phyloP scores from a whole-genome alignment of 2,329 filamentous ascomycete genomes.

The Claviceps sp. region DNA sequence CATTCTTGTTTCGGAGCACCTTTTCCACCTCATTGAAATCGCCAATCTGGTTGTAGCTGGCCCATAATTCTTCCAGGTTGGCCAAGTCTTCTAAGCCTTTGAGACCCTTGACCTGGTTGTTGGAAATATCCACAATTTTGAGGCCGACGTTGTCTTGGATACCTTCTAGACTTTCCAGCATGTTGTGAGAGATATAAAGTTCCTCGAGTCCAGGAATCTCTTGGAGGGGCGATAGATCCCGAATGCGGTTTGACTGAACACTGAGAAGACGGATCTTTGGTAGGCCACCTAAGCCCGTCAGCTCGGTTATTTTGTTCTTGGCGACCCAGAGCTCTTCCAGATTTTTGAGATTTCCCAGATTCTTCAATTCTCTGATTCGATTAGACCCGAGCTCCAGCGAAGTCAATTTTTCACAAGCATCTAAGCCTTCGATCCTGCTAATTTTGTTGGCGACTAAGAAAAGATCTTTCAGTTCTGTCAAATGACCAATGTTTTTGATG shows the following conservation, averaged over 20 bases:
- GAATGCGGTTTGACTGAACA: slow-evolving; percentile 90
- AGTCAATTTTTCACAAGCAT: slow-evolving; percentile 57
- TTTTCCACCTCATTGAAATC: slow-evolving; percentile 76
- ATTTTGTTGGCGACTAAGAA: slow-evolving; percentile 97
- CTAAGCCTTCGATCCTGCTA: slow-evolving; percentile 69
- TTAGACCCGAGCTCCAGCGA: slow-evolving; percentile 90
- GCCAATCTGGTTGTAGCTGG: slow-evolving; percentile 69
- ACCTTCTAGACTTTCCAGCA: slow-evolving; percentile 63
- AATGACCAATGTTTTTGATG: slow-evolving; percentile 74
- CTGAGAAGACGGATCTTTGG: slow-evolving; percentile 75
- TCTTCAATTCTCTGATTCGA: slow-evolving; percentile 76
- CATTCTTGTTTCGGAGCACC: slow-evolving; percentile 63
- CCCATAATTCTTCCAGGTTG: slow-evolving; percentile 84
- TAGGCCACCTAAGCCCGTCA: slow-evolving; percentile 62
- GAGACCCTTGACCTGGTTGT: slow-evolving; percentile 69
- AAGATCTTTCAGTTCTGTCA: slow-evolving; percentile 66
- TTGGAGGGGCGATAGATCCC: slow-evolving; percentile 61
- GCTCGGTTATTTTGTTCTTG: slow-evolving; percentile 88
- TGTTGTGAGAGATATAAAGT: slow-evolving; percentile 91
- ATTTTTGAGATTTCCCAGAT: slow-evolving; percentile 60
- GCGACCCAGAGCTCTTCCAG: slow-evolving; percentile 89
- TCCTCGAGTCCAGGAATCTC: slow-evolving; percentile 69
- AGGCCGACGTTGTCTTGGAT: slow-evolving; percentile 55
- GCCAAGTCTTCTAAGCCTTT: slow-evolving; percentile 54
- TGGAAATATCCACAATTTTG: slow-evolving; percentile 74